Evolutionary conservation across 1,139 yeast species (phyloP).

Genomic region (Candida sanyaensis): DNA sequence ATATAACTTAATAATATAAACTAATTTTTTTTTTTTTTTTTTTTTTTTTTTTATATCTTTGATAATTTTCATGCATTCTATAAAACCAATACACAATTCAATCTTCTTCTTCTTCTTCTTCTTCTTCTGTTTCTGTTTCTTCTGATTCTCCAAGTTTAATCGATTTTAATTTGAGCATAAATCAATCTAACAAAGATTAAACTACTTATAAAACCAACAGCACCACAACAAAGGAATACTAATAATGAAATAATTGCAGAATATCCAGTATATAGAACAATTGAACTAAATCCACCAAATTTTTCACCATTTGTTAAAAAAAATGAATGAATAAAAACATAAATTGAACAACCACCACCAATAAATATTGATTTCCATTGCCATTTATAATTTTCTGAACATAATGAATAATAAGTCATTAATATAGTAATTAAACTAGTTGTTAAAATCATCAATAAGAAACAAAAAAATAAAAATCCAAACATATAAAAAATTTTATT

Average conservation of each 20-base stretch:
- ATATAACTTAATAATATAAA: not conserved
- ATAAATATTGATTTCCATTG: slow-evolving; percentile 91
- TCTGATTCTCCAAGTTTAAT: slow-evolving; percentile 33
- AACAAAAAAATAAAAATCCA: slow-evolving; percentile 91
- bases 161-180: slow-evolving; percentile 85
- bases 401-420: slow-evolving; percentile 80
- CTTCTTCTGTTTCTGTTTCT: no score
- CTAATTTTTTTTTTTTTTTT: not conserved
- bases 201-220: slow-evolving; percentile 80
- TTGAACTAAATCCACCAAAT: slow-evolving; percentile 74
- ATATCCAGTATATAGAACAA: slow-evolving; percentile 85
- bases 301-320: slow-evolving; percentile 65
- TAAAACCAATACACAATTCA: not conserved
- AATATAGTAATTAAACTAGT: slow-evolving; percentile 80
- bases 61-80: no score
- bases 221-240: slow-evolving; percentile 82
- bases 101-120: not conserved
- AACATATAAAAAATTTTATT: slow-evolving; percentile 95
- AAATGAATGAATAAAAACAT: slow-evolving; percentile 82
- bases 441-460: slow-evolving; percentile 77
- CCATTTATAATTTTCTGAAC: slow-evolving; percentile 95
- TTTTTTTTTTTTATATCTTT: not conserved
- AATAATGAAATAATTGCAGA: slow-evolving; percentile 69
- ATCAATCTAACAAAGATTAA: slow-evolving; percentile 77
- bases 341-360: slow-evolving; percentile 88